Percentiles rank a stretch among this genome's conserved stretches.
Conservation (phyloP, 495 filamentous ascomycete genomes). For the Penicillium pancosmium region DNA sequence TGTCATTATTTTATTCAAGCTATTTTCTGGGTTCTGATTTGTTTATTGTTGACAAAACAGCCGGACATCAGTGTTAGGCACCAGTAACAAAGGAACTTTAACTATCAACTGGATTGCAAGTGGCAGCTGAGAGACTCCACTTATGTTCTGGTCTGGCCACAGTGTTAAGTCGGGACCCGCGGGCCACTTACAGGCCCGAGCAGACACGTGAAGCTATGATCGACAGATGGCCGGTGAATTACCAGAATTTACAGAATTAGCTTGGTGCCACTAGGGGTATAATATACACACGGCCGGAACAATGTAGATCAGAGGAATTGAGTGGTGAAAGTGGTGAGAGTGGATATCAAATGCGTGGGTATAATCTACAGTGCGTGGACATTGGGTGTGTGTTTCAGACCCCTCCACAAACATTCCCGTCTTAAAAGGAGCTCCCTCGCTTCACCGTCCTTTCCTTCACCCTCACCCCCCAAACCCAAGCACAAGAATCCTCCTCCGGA, state of each 20-base stretch:
- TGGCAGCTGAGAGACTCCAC: too few species aligned
- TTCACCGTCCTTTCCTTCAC: conserved; percentile 9
- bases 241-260: background rate
- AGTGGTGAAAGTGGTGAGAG: too few species aligned
- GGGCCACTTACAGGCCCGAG: background rate
- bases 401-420: conserved; percentile 8
- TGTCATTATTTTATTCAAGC: too few species aligned
- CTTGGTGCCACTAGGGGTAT: background rate
- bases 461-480: background rate
- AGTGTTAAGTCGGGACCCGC: background rate
- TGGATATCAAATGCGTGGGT: background rate
- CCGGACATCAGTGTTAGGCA: too few species aligned
- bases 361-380: background rate
- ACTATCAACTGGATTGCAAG: too few species aligned
- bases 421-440: conserved; percentile 8
- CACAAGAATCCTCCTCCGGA: background rate
- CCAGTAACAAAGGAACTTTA: too few species aligned
- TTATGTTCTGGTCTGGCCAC: background rate
- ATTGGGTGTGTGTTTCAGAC: background rate
- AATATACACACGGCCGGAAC: background rate
- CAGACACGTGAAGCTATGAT: background rate
- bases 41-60: too few species aligned
- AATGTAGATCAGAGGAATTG: too few species aligned
- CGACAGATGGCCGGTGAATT: background rate
- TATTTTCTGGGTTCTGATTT: too few species aligned